Base-by-base conservation (phyloP, 2,329 filamentous ascomycete genomes). In the Fonsecaea pugnacius region DNA sequence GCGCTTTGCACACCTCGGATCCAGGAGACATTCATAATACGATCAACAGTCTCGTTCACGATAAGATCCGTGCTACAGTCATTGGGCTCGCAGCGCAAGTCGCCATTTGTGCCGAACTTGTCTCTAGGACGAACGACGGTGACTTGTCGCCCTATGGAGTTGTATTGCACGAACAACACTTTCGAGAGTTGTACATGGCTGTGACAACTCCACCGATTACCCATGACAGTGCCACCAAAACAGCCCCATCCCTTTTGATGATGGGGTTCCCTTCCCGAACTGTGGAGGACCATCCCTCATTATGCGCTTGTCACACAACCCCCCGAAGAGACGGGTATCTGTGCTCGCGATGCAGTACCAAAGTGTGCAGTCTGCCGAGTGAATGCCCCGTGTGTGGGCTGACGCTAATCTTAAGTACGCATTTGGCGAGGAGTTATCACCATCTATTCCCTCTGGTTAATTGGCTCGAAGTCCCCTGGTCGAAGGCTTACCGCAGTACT, bases 231-330 rank as follows among this genome's bases (percentile, higher is more conserved):
- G 63, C 61, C 27, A 71, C 69, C 70, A 78, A 84, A 72, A 75
- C 82, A 75, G 62, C 83, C 61, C 79, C 74, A 66, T 80, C 84
- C 2, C 81, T 99, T 46, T 85, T 99, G 30, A 96, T 96, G 91
- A 99, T 99, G 94, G 95, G 95, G 4, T 99, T 99, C 73, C 95
- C 95, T 0, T 96, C 91, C 5, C 86, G 93, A 40, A 90, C 90
- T 2, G 86, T 95, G 4, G 91, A 91, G 59, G 82, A 82, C 27
- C 81, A 83, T 53, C 84, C 88, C 4, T 92, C 89, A 64, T 87
- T 95, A 67, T 99, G 95, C 76, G 92, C 93, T 4, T 99, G 95
- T 74, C 94, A 98, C 78, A 92, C 91, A 70, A 87, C 88, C 67
- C 87, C 94, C 16, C 89, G 85, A 21, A 83, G 90, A 56, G 92